Evolutionary conservation across 495 filamentous ascomycete species (phyloP).

Genomic region (Durotheca rogersii): DNA sequence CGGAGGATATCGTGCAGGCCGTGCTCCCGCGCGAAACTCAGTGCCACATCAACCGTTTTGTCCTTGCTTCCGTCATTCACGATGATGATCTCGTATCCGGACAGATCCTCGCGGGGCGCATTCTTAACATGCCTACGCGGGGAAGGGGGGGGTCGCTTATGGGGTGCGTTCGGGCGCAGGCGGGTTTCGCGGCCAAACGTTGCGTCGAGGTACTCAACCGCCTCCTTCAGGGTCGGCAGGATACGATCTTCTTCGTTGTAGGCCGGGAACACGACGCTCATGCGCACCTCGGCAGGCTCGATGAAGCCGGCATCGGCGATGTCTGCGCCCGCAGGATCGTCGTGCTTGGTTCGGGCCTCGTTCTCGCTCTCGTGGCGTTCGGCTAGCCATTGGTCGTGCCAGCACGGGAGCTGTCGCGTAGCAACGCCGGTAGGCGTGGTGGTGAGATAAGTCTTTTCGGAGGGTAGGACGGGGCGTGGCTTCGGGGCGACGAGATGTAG

Average conservation of each 20-base stretch:
- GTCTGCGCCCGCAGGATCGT: conserved; percentile 34
- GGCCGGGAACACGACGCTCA: conserved; percentile 91
- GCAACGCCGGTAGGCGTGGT: conserved; percentile 63
- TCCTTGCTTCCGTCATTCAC: conserved; percentile 93
- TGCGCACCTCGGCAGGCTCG: conserved; percentile 49
- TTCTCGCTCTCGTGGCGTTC: conserved; percentile 49
- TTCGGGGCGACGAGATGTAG: conserved; percentile 76
- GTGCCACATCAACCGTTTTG: conserved; percentile 73
- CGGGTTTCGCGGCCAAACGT: conserved; percentile 62
- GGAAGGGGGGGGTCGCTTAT: conserved; percentile 5
- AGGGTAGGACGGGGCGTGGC: conserved; percentile 70
- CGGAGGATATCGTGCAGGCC: conserved; percentile 68
- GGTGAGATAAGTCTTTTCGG: conserved; percentile 84
- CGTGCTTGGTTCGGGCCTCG: conserved; percentile 35
- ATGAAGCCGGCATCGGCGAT: conserved; percentile 43
- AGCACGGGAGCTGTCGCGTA: conserved; percentile 72
- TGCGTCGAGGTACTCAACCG: conserved; percentile 77
- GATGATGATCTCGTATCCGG: conserved; percentile 92
- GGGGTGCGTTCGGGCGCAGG: conserved; percentile 23
- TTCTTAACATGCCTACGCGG: conserved; percentile 25
- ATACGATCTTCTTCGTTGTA: conserved; percentile 91
- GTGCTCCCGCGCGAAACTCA: conserved; percentile 68
- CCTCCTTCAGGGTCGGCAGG: conserved; percentile 81
- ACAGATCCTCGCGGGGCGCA: conserved; percentile 35
- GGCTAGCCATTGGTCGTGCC: conserved; percentile 69